Conservation (phyloP, 768 basidiomycete species). For the Tephrocybe sp. region DNA sequence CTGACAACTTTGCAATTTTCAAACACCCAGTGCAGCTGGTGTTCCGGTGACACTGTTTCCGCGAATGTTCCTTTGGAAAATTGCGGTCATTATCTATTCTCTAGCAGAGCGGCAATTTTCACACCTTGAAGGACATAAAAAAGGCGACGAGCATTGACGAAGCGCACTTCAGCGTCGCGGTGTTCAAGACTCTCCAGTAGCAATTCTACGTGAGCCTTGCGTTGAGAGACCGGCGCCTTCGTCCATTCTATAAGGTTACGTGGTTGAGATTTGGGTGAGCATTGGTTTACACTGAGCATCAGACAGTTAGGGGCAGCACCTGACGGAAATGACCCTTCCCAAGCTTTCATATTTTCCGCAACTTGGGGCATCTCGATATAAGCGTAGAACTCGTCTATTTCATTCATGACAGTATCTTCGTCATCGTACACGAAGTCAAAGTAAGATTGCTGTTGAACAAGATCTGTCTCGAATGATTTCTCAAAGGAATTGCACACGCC, state of each 20-base stretch:
- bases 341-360: constrained; percentile 82
- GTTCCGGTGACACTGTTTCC: constrained; percentile 88
- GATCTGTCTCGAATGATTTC: constrained; percentile 12
- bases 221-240: constrained; percentile 55
- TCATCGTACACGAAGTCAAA: constrained; percentile 96
- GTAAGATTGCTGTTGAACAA: constrained; percentile 63
- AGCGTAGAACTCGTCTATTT: constrained; percentile 97
- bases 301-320: constrained; percentile 44
- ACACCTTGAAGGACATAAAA: constrained; percentile 93
- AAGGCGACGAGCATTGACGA: constrained; percentile 82
- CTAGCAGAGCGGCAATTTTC: constrained; percentile 9
- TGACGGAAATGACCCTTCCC: constrained; percentile 80
- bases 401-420: constrained; percentile 93
- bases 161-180: constrained; percentile 78
- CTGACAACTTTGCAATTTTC: constrained; percentile 90
- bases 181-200: constrained; percentile 89
- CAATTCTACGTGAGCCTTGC: constrained; percentile 74
- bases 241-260: constrained; percentile 65
- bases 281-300: constrained; percentile 4
- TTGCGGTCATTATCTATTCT: constrained; percentile 4
- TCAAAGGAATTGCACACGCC: constrained; percentile 17
- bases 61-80: constrained; percentile 73
- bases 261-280: constrained; percentile 3
- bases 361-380: constrained; percentile 95
- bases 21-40: constrained; percentile 95